Evolutionary conservation across 371 early-diverging fungal genomes (phyloP).

Genomic region (Mortierella sp.): DNA sequence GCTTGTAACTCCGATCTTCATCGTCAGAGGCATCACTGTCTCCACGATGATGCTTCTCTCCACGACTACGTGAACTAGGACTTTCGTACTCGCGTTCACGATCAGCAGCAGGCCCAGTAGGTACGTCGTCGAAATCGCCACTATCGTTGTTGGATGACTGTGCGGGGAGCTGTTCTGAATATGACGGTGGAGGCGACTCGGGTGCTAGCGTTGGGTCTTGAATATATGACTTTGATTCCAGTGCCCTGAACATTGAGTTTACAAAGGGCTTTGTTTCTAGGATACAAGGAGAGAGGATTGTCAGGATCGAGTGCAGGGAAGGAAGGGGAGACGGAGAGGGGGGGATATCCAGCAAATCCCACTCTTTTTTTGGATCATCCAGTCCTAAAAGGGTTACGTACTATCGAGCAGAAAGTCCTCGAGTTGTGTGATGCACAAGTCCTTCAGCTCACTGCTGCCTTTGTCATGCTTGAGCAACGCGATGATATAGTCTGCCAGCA

Average conservation of each 20-base stretch:
- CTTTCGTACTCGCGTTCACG: conserved; percentile 15
- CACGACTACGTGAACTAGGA: conserved; percentile 5
- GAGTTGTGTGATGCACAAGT: conserved; percentile 58
- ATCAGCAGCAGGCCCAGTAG: conserved; percentile 46
- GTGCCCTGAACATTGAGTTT: conserved; percentile 65
- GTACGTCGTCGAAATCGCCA: conserved; percentile 20
- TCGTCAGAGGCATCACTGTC: conserved; percentile 71
- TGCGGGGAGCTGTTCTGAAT: conserved; percentile 5
- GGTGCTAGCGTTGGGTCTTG: conserved; percentile 3
- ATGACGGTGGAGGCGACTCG: conserved; percentile 3
- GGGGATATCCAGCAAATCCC: background rate
- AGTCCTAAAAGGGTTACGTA: conserved; percentile 44
- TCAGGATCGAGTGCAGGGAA: no score
- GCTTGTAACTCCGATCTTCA: conserved; percentile 79
- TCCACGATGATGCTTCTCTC: conserved; percentile 43
- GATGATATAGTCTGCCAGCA: conserved; percentile 83
- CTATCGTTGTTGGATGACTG: background rate
- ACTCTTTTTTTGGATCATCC: no score
- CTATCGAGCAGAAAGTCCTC: conserved; percentile 70
- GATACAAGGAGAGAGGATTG: background rate
- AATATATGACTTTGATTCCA: conserved; percentile 54
- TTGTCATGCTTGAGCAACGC: conserved; percentile 80
- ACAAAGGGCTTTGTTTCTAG: conserved; percentile 78
- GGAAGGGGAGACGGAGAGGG: background rate
- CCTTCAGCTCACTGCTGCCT: conserved; percentile 46